Percentiles rank a stretch among this genome's conserved stretches.
Evolutionary conservation across 2,329 filamentous ascomycete species (phyloP).

Genomic region (Phyllosticta paracitricarpa): DNA sequence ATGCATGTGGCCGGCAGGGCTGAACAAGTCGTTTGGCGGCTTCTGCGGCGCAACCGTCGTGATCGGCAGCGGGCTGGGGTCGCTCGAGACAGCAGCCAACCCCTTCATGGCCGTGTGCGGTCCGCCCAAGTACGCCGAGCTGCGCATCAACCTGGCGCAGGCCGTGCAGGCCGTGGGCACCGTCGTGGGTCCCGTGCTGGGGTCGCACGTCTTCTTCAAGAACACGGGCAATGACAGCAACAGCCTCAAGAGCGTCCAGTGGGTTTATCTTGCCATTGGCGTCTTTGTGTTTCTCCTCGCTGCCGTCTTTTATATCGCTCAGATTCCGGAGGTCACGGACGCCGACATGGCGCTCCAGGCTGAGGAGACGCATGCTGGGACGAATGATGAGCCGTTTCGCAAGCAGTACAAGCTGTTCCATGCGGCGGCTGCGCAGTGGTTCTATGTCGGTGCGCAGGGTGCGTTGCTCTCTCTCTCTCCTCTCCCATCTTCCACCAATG

Average conservation of each 20-base stretch:
- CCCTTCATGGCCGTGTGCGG: conserved; percentile 44
- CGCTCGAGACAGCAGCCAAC: conserved; percentile 51
- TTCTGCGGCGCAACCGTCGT: conserved; percentile 51
- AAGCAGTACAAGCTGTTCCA: conserved; percentile 66
- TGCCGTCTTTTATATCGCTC: conserved; percentile 48
- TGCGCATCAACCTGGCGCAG: conserved; percentile 50
- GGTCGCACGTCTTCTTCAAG: conserved; percentile 52
- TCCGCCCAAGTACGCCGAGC: conserved; percentile 48
- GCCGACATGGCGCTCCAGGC: conserved; percentile 51
- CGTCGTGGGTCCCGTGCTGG: conserved; percentile 49
- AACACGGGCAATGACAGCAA: conserved; percentile 39
- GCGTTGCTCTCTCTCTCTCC: background rate
- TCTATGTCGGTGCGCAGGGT: conserved; percentile 64
- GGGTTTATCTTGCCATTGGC: conserved; percentile 54
- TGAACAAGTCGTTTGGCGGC: conserved; percentile 47
- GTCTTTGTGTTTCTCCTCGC: conserved; percentile 49
- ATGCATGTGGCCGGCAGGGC: conserved; percentile 48
- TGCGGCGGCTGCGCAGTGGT: conserved; percentile 66
- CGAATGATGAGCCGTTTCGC: conserved; percentile 40
- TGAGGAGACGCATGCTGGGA: conserved; percentile 23
- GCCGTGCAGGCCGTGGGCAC: conserved; percentile 50
- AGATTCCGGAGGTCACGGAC: conserved; percentile 48
- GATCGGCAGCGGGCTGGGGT: conserved; percentile 42
- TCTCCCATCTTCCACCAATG: no score
- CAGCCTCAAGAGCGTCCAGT: conserved; percentile 51